phyloP scores from a whole-genome alignment of 176 grass and related monocot species.

The Puccinellia tenuiflora region DNA sequence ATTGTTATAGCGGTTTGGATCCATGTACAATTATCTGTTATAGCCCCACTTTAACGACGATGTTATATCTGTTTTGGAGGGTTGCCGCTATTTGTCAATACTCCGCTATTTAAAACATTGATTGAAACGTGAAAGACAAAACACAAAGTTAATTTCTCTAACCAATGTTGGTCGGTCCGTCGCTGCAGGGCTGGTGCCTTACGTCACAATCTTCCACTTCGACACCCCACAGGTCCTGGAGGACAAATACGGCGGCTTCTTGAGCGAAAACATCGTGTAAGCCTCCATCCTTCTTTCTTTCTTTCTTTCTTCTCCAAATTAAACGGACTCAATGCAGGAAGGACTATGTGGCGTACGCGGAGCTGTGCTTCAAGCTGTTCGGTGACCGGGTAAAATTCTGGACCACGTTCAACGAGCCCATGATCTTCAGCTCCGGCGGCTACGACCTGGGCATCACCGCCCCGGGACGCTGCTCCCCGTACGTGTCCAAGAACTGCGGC shows the following conservation, averaged over 20 bases:
- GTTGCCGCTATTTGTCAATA: too few relatives aligned
- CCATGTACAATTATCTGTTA: too few relatives aligned
- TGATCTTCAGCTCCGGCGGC: conserved; percentile 23
- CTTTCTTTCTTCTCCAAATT: too few relatives aligned
- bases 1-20: too few relatives aligned
- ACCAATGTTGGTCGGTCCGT: not conserved
- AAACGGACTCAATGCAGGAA: not conserved
- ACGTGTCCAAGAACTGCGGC: conserved; percentile 1
- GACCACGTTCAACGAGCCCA: conserved; percentile 64
- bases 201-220: conserved; percentile 59
- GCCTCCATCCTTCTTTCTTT: not conserved
- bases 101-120: too few relatives aligned
- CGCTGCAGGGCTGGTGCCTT: conserved; percentile 44
- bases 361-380: conserved; percentile 53
- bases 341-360: conserved; percentile 40
- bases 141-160: not conserved
- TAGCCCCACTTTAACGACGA: too few relatives aligned
- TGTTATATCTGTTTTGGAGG: too few relatives aligned
- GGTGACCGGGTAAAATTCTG: conserved; percentile 59
- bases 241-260: conserved; percentile 48
- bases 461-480: conserved; percentile 47
- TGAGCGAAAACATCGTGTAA: conserved; percentile 32
- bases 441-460: conserved; percentile 18
- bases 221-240: conserved; percentile 51
- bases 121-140: not conserved